A percentile compares a stretch with the other conserved stretches of the same genome.
phyloP scores from a whole-genome alignment of 257 asterid genomes.

The Linderniella brevidens region DNA sequence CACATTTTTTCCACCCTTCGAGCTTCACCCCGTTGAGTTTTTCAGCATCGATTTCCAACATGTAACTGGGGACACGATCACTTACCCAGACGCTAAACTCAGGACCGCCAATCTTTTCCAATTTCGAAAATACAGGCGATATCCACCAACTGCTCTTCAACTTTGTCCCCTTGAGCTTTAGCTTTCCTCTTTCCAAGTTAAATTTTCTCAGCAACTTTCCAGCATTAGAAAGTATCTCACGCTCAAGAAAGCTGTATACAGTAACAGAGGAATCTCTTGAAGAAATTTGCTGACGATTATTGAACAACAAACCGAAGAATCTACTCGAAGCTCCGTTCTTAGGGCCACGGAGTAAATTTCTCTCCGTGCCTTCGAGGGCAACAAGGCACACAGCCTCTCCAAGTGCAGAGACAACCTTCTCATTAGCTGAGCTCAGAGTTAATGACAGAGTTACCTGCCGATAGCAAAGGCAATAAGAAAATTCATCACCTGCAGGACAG shows the following conservation, averaged over 20 bases:
- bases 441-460: constrained; percentile 81
- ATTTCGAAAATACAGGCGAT: constrained; percentile 29
- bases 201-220: constrained; percentile 35
- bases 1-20: constrained; percentile 48
- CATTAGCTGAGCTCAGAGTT: constrained; percentile 46
- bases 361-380: constrained; percentile 44
- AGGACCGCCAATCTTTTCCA: constrained; percentile 70
- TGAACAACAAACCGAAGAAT: constrained; percentile 38
- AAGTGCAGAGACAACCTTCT: constrained; percentile 37
- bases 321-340: constrained; percentile 17
- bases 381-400: constrained; percentile 69
- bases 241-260: constrained; percentile 36
- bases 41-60: constrained; percentile 45
- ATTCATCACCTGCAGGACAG: constrained; percentile 82
- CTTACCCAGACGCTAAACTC: constrained; percentile 70
- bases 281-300: constrained; percentile 26
- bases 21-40: constrained; percentile 33
- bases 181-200: constrained; percentile 26
- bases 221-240: constrained; percentile 43
- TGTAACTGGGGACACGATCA: constrained; percentile 52
- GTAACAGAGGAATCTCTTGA: constrained; percentile 52
- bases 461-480: constrained; percentile 69
- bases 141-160: constrained; percentile 40
- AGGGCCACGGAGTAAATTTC: constrained; percentile 19
- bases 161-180: constrained; percentile 19